Conservation (phyloP, 2,329 filamentous ascomycete genomes). For the Cladophialophora carrionii region DNA sequence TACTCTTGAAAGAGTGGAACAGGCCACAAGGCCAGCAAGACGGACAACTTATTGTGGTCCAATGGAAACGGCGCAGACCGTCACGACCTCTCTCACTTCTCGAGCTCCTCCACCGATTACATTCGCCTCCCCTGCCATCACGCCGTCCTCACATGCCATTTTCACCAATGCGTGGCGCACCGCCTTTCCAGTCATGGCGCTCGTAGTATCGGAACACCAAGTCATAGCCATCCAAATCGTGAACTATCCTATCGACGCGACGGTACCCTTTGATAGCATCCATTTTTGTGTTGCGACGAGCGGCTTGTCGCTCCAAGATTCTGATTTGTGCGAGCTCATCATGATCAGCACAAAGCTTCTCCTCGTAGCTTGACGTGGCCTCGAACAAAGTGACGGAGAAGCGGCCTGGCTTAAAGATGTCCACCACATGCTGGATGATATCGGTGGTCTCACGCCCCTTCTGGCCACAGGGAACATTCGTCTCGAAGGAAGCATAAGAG, state of each 20-base stretch:
- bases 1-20: background rate
- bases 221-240: conserved; percentile 96
- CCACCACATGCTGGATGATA: conserved; percentile 89
- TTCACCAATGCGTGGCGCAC: conserved; percentile 65
- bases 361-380: conserved; percentile 66
- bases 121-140: background rate
- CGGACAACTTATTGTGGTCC: background rate
- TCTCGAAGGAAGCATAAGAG: conserved; percentile 97
- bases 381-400: conserved; percentile 98
- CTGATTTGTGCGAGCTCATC: conserved; percentile 44
- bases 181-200: conserved; percentile 76
- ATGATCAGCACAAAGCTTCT: conserved; percentile 42
- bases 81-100: background rate
- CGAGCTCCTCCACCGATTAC: background rate
- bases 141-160: background rate
- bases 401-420: conserved; percentile 95
- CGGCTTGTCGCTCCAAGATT: conserved; percentile 50
- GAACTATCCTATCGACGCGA: conserved; percentile 89
- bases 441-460: conserved; percentile 85
- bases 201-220: conserved; percentile 97
- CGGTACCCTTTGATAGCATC: conserved; percentile 84
- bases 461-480: conserved; percentile 89
- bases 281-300: conserved; percentile 59
- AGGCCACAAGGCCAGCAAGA: background rate
- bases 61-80: background rate